Evolutionary conservation across 129 eudicot species (phyloP), one percentile per base, ranked within the genome.

Genomic region (Smallanthus sonchifolius): DNA sequence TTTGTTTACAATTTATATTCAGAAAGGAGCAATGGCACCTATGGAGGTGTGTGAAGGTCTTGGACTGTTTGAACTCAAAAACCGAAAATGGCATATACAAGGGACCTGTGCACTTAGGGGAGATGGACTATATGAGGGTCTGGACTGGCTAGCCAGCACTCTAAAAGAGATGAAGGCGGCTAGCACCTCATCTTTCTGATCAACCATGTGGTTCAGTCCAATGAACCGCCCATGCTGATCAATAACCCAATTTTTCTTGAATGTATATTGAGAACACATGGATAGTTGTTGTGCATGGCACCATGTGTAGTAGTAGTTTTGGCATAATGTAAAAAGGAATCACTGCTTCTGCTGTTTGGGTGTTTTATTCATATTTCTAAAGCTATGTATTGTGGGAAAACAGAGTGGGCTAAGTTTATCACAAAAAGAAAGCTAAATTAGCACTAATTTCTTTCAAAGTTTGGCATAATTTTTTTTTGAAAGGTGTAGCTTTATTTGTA

Each of bases 31-130:
- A 65, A 93, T 90, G 97, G 54, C 92, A 52, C 90, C 98, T 40
- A 80, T 86, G 98, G 97, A 93, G 69, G 98, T 90, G n/a, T 93
- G 97, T 71, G 92, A 93, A 79, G 98, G 98, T 17, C 77, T 93
- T 59, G 98, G 97, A 10, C 82, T 93, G 24, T 86, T 77, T 70
- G 97, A 90, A 75, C 97, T 93, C 51, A 86, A 86, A 77, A 86
- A 88, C 83, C 65, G 95, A 62, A 93, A 90, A 83, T 93, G 98
- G 98, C 98, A 93, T 75, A 87, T 93, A 83, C 98, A 93, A 77
- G 98, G 98, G 74, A 88, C 98, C 49, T 93, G 98, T 76, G 98
- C 97, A 20, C 88, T 90, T 42, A 87, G 78, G 81, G 98, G 98
- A 78, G 98, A 93, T 55, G 98, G 98, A 14, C 88, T 90, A 35